A percentile compares a stretch with the other conserved stretches of the same genome.
Conservation (phyloP, 306 rosid genomes). For the Castanea mollissima region DNA sequence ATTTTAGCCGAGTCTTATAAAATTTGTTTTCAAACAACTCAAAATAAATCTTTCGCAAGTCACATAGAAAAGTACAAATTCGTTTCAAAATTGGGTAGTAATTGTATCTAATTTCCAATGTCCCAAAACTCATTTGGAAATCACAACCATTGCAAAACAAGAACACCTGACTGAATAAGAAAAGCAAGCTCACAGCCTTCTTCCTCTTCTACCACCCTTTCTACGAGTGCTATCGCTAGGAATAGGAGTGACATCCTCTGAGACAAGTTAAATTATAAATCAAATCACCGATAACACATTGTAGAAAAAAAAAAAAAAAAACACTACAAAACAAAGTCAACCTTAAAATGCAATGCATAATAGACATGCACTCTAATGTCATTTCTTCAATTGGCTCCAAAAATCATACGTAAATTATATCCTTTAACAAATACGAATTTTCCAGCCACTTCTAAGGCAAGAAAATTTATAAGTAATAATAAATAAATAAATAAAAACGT, state of each 20-base stretch:
- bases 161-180: conserved; percentile 7
- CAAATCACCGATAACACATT: not conserved
- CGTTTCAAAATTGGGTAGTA: conserved; percentile 34
- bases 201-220: conserved; percentile 88
- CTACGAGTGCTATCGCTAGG: conserved; percentile 82
- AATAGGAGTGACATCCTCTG: conserved; percentile 87
- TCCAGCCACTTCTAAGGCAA: not conserved
- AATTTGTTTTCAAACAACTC: conserved; percentile 5
- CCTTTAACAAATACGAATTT: not conserved
- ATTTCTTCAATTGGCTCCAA: not conserved
- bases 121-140: conserved; percentile 16
- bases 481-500: too few relatives aligned
- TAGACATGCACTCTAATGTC: not conserved
- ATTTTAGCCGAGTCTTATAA: not conserved
- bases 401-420: not conserved
- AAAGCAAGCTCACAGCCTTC: conserved; percentile 55
- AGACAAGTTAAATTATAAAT: not conserved
- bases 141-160: conserved; percentile 10
- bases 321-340: not conserved
- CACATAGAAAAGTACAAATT: conserved; percentile 24
- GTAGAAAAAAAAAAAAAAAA: not conserved
- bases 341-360: not conserved
- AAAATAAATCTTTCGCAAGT: conserved; percentile 7
- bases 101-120: conserved; percentile 15
- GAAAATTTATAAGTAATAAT: too few relatives aligned